Evolutionary conservation across 2,329 filamentous ascomycete species (phyloP).

Genomic region (Coniochaeta prunicola): DNA sequence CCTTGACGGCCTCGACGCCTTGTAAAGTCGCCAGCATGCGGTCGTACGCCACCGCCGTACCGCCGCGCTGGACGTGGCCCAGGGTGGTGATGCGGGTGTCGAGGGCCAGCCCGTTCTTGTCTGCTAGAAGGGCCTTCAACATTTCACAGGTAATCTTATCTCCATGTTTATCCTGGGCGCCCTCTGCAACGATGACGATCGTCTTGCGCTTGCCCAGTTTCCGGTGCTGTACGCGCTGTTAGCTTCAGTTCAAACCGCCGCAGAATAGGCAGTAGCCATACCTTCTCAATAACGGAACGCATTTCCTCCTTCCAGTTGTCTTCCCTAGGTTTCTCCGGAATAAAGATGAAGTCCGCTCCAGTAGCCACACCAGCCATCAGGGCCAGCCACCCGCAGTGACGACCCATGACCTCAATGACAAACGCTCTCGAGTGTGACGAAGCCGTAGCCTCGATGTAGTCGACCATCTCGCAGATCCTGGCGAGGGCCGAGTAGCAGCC

Average conservation of each 20-base stretch:
- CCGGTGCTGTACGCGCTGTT: conserved; percentile 58
- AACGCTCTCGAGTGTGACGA: conserved; percentile 93
- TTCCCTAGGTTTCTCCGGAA: conserved; percentile 84
- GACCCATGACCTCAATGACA: conserved; percentile 96
- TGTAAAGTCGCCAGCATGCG: conserved; percentile 88
- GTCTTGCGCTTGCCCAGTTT: conserved; percentile 89
- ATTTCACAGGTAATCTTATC: conserved; percentile 74
- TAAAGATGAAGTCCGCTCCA: conserved; percentile 93
- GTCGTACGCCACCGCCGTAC: conserved; percentile 87
- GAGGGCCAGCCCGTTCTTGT: conserved; percentile 66
- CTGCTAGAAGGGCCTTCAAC: conserved; percentile 84
- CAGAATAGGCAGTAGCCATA: conserved; percentile 20
- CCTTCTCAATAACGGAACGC: conserved; percentile 68
- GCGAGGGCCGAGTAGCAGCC: conserved; percentile 91
- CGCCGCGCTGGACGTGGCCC: conserved; percentile 95
- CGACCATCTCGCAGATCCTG: conserved; percentile 90
- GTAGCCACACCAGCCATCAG: conserved; percentile 94
- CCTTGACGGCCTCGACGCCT: conserved; percentile 88
- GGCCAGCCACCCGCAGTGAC: conserved; percentile 95
- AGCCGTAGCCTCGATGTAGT: conserved; percentile 94
- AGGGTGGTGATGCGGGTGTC: conserved; percentile 94
- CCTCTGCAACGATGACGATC: conserved; percentile 95
- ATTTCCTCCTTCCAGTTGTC: conserved; percentile 88
- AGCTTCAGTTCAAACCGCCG: not conserved
- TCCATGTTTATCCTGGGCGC: conserved; percentile 77